Conservation (phyloP, 2,329 filamentous ascomycete species). For the Akanthomyces uredinophilus region DNA sequence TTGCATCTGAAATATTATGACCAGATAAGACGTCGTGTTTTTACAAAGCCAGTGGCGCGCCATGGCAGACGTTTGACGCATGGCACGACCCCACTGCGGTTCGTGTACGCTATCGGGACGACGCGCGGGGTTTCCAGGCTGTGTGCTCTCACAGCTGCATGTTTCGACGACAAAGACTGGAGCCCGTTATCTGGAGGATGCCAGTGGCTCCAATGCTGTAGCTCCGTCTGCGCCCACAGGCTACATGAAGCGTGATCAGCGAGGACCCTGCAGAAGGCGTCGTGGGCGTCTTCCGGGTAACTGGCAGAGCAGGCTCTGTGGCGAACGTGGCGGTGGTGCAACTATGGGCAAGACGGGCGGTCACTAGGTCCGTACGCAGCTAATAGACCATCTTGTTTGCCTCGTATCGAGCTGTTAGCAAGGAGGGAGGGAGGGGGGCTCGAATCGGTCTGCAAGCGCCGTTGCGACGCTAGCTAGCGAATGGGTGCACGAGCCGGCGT, state of each 20-base stretch:
- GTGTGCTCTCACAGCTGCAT: not conserved
- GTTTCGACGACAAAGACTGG: not conserved
- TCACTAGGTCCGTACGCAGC: too few relatives aligned
- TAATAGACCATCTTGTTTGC: not conserved
- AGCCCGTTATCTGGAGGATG: conserved; percentile 1
- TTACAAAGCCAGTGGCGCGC: not conserved
- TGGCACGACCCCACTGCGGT: not conserved
- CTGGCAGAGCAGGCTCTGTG: too few relatives aligned
- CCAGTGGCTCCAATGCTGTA: not conserved
- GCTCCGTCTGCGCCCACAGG: not conserved
- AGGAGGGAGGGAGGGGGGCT: not conserved
- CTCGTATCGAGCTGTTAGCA: not conserved
- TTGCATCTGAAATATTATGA: too few relatives aligned
- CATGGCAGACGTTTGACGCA: not conserved
- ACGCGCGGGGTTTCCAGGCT: not conserved
- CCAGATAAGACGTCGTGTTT: not conserved
- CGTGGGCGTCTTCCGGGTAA: not conserved
- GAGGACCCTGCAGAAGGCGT: not conserved
- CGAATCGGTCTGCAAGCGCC: not conserved
- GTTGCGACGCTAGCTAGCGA: not conserved
- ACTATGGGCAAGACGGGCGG: too few relatives aligned
- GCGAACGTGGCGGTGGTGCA: too few relatives aligned
- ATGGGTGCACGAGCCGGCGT: not conserved
- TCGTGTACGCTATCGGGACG: not conserved
- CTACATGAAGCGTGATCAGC: not conserved